Evolutionary conservation across 495 filamentous ascomycete species (phyloP).

Genomic region (Bombardia bombarda): DNA sequence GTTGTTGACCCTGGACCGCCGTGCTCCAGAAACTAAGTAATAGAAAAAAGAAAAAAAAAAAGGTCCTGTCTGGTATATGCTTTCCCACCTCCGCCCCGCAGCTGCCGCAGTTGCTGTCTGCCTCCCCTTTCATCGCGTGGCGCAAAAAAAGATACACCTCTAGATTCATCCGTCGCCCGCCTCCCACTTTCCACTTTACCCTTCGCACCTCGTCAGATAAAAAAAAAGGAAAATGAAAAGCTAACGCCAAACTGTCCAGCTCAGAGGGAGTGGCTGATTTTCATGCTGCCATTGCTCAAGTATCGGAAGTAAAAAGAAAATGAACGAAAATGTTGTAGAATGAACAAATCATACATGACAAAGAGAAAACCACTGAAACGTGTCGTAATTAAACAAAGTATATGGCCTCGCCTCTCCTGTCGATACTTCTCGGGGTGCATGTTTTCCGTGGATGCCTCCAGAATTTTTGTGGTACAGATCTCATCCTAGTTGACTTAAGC

Average conservation of each 20-base stretch:
- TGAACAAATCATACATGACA: slow-evolving; percentile 19
- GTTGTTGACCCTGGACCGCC: too few species aligned
- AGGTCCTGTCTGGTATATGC: slow-evolving; percentile 1
- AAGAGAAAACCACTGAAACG: slow-evolving; percentile 14
- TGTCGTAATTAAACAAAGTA: slow-evolving; percentile 37
- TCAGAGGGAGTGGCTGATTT: slow-evolving; percentile 1
- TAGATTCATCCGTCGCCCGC: not conserved
- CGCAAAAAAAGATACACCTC: not conserved
- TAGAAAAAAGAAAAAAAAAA: not conserved
- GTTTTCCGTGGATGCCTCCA: slow-evolving; percentile 10
- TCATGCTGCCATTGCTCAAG: slow-evolving; percentile 1
- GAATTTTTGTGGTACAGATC: slow-evolving; percentile 1
- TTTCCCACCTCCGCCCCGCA: not conserved
- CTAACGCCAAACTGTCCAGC: slow-evolving; percentile 1
- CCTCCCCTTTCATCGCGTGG: not conserved
- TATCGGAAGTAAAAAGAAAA: slow-evolving; percentile 2
- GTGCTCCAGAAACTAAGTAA: too few species aligned
- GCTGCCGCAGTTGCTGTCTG: not conserved
- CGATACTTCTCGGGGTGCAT: slow-evolving; percentile 14
- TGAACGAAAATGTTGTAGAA: slow-evolving; percentile 10
- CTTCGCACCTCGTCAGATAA: not conserved
- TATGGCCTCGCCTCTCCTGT: slow-evolving; percentile 16
- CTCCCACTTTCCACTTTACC: not conserved
- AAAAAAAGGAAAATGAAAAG: not conserved
- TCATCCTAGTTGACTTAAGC: not conserved